Evolutionary conservation across 2,329 filamentous ascomycete genomes (phyloP).

Genomic region (Talaromyces sp.): DNA sequence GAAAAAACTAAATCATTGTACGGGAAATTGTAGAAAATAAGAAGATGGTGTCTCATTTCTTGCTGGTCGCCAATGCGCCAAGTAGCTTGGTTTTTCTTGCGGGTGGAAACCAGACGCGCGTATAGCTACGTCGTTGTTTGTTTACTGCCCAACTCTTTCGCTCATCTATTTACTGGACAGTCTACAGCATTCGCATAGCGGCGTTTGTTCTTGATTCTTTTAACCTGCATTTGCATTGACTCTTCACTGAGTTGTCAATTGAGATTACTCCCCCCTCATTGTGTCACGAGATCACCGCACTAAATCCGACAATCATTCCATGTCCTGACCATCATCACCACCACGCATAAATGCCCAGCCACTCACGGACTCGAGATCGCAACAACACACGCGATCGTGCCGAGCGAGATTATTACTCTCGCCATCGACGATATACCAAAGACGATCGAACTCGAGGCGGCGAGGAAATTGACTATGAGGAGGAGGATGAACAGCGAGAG

Average conservation of each 20-base stretch:
- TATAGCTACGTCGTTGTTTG: slow-evolving; percentile 1
- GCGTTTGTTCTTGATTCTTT: not conserved
- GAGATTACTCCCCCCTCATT: not conserved
- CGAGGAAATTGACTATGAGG: slow-evolving; percentile 10
- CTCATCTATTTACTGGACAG: not conserved
- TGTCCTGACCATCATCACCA: not conserved
- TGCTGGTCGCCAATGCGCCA: not conserved
- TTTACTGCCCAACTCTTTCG: not conserved
- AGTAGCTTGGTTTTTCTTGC: slow-evolving; percentile 8
- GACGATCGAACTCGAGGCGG: slow-evolving; percentile 20
- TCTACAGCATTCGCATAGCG: not conserved
- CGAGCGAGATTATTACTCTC: slow-evolving; percentile 30
- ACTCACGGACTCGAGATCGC: slow-evolving; percentile 36
- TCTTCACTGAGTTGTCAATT: not conserved
- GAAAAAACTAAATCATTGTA: not conserved
- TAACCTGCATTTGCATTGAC: not conserved
- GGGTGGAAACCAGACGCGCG: slow-evolving; percentile 1
- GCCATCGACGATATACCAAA: slow-evolving; percentile 32
- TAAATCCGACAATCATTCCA: not conserved
- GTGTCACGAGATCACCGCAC: not conserved
- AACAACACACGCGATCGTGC: slow-evolving; percentile 25
- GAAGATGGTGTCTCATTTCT: not conserved
- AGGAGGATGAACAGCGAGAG: slow-evolving; percentile 9
- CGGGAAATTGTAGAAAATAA: not conserved
- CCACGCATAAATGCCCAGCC: slow-evolving; percentile 30